A percentile compares a stretch with the other conserved stretches of the same genome.
Conservation (phyloP, 371 early-diverging fungal genomes). For the Pancytospora philotis region DNA sequence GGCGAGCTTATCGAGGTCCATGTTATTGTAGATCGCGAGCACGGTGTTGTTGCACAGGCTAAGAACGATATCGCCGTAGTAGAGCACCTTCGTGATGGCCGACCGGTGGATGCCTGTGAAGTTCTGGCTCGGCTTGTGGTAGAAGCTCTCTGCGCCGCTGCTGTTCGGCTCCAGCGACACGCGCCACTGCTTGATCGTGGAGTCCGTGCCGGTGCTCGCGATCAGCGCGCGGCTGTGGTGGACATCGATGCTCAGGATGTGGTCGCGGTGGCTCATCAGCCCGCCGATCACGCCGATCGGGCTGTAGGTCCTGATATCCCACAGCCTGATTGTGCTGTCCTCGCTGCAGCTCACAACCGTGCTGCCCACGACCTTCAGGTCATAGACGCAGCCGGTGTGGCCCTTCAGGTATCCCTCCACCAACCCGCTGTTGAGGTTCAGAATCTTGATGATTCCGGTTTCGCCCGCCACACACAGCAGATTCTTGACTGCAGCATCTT, state of each 20-base stretch:
- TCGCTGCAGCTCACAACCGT: constrained; percentile 66
- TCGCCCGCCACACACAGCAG: constrained; percentile 31
- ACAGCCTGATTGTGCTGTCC: constrained; percentile 68
- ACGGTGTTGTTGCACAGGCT: constrained; percentile 23
- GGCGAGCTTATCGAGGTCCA: neutral
- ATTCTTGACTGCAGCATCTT: neutral
- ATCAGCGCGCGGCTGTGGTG: constrained; percentile 61
- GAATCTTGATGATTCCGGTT: constrained; percentile 39
- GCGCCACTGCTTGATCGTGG: constrained; percentile 63
- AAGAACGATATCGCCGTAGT: constrained; percentile 46
- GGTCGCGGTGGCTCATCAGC: constrained; percentile 63
- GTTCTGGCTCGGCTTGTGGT: constrained; percentile 23
- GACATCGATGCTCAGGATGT: constrained; percentile 64
- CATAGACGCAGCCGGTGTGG: constrained; percentile 47
- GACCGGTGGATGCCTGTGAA: constrained; percentile 26
- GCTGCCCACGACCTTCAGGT: constrained; percentile 48
- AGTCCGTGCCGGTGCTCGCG: constrained; percentile 66
- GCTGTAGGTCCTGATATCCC: constrained; percentile 61
- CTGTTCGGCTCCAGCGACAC: constrained; percentile 4
- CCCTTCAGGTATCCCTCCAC: constrained; percentile 22
- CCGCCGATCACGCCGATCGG: constrained; percentile 63
- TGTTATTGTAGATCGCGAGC: constrained; percentile 23
- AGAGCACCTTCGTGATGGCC: constrained; percentile 38
- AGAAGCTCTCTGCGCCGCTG: neutral
- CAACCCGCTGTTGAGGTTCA: constrained; percentile 26